Evolutionary conservation across 2,329 filamentous ascomycete species (phyloP).

Genomic region (Sporothrix brasiliensis): DNA sequence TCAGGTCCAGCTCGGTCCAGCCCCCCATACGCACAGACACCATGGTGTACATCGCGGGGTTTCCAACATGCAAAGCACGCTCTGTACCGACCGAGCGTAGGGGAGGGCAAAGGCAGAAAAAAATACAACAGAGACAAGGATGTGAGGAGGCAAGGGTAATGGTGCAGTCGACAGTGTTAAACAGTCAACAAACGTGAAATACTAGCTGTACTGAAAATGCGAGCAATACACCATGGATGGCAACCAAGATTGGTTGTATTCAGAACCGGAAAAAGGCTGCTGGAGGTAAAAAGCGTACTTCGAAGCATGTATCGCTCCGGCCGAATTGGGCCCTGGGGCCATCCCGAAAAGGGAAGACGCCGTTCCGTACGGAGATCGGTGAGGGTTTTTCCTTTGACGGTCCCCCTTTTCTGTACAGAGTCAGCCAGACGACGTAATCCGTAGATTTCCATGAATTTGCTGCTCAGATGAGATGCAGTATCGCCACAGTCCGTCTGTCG

Average conservation of each 20-base stretch:
- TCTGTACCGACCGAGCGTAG: background rate
- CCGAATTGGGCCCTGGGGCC: background rate
- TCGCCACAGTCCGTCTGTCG: background rate
- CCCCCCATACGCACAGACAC: slow-evolving; percentile 15
- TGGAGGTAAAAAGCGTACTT: background rate
- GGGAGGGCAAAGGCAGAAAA: background rate
- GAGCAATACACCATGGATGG: background rate
- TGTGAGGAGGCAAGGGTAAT: too few relatives aligned
- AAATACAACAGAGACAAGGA: background rate
- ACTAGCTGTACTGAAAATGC: background rate
- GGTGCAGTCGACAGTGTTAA: too few relatives aligned
- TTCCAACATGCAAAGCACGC: background rate
- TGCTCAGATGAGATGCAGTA: slow-evolving; percentile 3
- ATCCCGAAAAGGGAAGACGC: slow-evolving; percentile 14
- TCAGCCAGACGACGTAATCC: too few relatives aligned
- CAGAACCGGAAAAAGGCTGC: too few relatives aligned
- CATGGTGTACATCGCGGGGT: slow-evolving; percentile 22
- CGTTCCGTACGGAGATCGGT: slow-evolving; percentile 9
- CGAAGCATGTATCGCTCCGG: background rate
- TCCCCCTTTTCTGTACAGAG: background rate
- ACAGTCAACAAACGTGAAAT: too few relatives aligned
- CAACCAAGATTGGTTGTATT: too few relatives aligned
- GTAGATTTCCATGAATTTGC: background rate
- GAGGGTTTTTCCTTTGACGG: background rate
- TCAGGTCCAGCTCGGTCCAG: background rate